phyloP scores from a whole-genome alignment of 2,329 filamentous ascomycete species.

The Chaetoscypha palmicola region DNA sequence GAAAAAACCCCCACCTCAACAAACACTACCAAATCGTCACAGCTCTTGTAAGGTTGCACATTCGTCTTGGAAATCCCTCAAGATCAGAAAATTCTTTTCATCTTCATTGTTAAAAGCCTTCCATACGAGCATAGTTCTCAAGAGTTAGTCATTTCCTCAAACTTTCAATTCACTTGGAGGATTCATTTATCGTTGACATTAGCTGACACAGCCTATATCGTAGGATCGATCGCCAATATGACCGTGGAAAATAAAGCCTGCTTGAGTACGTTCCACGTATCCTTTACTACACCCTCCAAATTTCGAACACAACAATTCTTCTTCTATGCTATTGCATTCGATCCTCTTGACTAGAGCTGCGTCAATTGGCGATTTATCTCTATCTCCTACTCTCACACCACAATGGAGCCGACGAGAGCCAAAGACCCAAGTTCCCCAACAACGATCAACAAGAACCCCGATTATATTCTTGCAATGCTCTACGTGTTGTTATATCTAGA shows the following conservation, averaged over 20 bases:
- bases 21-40: conserved; percentile 2
- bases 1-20: conserved; percentile 16
- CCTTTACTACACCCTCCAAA: conserved; percentile 13
- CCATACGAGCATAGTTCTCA: too few relatives aligned
- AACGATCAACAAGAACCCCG: conserved; percentile 20
- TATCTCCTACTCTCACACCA: not conserved
- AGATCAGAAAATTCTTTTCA: conserved; percentile 1
- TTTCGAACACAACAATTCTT: conserved; percentile 3
- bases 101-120: too few relatives aligned
- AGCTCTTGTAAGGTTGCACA: too few relatives aligned
- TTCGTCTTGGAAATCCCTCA: conserved; percentile 5
- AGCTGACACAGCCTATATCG: conserved; percentile 17
- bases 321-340: not conserved
- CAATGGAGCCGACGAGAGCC: conserved; percentile 5
- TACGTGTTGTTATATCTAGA: conserved; percentile 51
- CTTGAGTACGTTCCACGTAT: conserved; percentile 48
- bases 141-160: too few relatives aligned
- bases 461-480: conserved; percentile 39
- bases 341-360: not conserved
- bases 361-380: not conserved
- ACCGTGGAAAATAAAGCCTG: conserved; percentile 63
- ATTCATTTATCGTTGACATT: conserved; percentile 9
- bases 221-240: conserved; percentile 41
- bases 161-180: not conserved
- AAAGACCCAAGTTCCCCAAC: conserved; percentile 4